Conservation (phyloP, 139 green algal genomes). For the Asterochloris erici region DNA sequence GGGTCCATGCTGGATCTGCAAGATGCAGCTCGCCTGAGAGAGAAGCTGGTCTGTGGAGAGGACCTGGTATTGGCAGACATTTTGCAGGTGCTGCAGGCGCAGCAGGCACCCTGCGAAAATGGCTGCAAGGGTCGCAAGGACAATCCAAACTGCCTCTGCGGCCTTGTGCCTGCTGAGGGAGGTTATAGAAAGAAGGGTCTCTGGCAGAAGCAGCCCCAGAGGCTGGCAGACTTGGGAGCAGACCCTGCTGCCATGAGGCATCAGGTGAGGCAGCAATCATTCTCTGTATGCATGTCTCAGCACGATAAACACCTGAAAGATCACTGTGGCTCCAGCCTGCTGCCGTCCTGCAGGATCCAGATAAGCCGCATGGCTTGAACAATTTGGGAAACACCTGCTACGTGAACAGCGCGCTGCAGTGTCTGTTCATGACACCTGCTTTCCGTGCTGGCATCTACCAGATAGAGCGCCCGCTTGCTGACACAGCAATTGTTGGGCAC, state of each 20-base stretch:
- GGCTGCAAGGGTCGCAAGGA: slow-evolving; percentile 25
- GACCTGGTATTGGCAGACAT: background rate
- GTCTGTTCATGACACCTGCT: slow-evolving; percentile 58
- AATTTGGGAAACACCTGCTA: slow-evolving; percentile 94
- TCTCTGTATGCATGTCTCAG: background rate
- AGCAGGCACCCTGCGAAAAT: background rate
- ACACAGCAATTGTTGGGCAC: slow-evolving; percentile 27
- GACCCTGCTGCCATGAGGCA: slow-evolving; percentile 30
- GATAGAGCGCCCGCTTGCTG: background rate
- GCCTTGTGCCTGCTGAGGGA: slow-evolving; percentile 46
- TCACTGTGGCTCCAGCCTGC: background rate
- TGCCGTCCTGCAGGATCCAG: slow-evolving; percentile 19
- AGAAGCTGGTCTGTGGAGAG: too few relatives aligned
- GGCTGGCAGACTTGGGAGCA: slow-evolving; percentile 35
- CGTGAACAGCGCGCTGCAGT: slow-evolving; percentile 80
- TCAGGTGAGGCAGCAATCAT: slow-evolving; percentile 16
- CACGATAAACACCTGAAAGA: background rate
- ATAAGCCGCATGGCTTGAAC: slow-evolving; percentile 55
- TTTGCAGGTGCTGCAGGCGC: slow-evolving; percentile 8
- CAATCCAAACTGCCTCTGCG: slow-evolving; percentile 72
- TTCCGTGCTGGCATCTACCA: slow-evolving; percentile 63
- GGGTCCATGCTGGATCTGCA: background rate
- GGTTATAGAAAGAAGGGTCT: slow-evolving; percentile 60
- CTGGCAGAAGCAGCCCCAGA: slow-evolving; percentile 66
- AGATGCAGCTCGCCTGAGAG: background rate